Evolutionary conservation across 495 filamentous ascomycete genomes (phyloP), one percentile per base, ranked within the genome.

Genomic region (Penicillium angulare): DNA sequence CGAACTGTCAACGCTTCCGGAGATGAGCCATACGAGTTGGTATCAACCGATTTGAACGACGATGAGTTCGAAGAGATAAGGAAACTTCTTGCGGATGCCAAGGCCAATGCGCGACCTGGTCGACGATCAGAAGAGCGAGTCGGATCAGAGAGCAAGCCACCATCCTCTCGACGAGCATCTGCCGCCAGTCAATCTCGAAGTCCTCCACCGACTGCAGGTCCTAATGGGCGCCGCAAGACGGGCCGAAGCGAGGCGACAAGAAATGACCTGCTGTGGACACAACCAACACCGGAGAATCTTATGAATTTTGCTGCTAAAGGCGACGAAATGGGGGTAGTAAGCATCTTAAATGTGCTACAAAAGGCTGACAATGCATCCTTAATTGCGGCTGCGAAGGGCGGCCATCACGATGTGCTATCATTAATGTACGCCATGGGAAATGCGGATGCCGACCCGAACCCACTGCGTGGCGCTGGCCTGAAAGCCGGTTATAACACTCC

Each of bases 341-440:
- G 85, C 56, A 87, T 96, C 45, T 71, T 96, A 34, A 88, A 89
- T 61, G 87, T 91, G 34, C 67, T 79, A 47, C 79, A 84, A 27
- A 83, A 86, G 53, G 87, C 90, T 16, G 90, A 96, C 64, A 82
- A 88, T 3, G 90, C 90, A 39, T 88, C 89, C 35, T 81, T 96
- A 59, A 87, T 95, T 42, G 89, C 88, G 45, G 95, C 93, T 7
- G 91, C 92, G n/a, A 86, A 87, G 59, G 93, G 90, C 36, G 92
- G 92, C 2, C 92, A 98, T 60, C 84, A 87, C 50, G 83, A 90
- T 27, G 87, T 95, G 12, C 78, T 97, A 36, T 88, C 88, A 60
- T 76, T 96, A 32, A 75, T 97, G 43, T 73, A 97, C 49, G 95
- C 89, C 6, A 79, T 95, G 59, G 88, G 90, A 2, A 75, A 78